Evolutionary conservation across 2,329 filamentous ascomycete genomes (phyloP), one percentile per base, ranked within the genome.

Genomic region (Xenosphaeropsis pyriputrescens): DNA sequence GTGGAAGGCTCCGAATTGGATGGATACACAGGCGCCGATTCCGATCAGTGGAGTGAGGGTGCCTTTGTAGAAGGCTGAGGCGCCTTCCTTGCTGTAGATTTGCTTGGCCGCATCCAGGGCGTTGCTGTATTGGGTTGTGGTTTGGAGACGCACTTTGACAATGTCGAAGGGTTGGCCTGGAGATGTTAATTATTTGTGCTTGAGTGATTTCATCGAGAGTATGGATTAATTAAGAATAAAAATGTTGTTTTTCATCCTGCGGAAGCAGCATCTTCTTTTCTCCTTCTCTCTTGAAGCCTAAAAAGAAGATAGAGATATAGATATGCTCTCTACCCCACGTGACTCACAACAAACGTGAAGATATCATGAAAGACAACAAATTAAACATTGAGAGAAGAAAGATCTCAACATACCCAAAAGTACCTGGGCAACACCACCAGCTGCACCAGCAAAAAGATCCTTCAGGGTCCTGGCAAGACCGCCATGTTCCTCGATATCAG

Each of bases 1-100:
- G 67, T 95, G 86, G 70, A 96, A 98, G 51, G 83, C 91, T 45
- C 88, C 91, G 59, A 98, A 98, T 67, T 98, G 91, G 51, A 98
- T 81, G n/a, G 86, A 95, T 34, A 91, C 88, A 58, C 91, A 98
- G 49, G 91, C 91, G 49, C 91, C 91, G 55, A 98, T 96, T 48
- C 91, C 91, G 40, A 98, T 74, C 39, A 98, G 70, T 0, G 91
- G 91, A 5, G 91, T 96, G 40, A 98, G 68, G 0, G 91, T 96
- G 52, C 91, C 91, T 63, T 98, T 98, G 75, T 98, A 98, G 67
- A 98, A 98, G 40, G 91, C 91, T 11, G 83, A 63, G 2, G 86
- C 70, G 2, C 91, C 91, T 60, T 98, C 91, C 53, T 85, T 79
- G 52, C 75, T 77, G 62, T 85, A 85, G 63, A 98, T 96, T 45